Conservation (phyloP, 768 basidiomycete species). For the Amanita jacksonii region DNA sequence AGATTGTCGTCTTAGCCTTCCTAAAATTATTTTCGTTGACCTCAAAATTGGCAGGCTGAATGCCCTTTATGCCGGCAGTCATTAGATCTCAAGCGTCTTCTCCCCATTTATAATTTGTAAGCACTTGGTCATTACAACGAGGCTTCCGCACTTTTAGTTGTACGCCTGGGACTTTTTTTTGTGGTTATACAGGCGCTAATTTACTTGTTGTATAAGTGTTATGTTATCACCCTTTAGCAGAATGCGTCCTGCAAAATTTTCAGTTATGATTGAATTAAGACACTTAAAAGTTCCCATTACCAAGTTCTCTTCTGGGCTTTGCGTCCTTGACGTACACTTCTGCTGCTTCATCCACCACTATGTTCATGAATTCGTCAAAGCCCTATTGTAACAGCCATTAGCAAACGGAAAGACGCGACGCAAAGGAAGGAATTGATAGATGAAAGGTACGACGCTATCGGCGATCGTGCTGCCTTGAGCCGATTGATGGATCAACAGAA, state of each 20-base stretch:
- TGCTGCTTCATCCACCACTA: constrained; percentile 87
- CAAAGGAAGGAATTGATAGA: constrained; percentile 3
- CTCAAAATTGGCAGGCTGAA: constrained; percentile 51
- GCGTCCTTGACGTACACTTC: constrained; percentile 89
- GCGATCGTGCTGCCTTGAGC: not conserved
- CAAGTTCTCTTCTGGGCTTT: constrained; percentile 77
- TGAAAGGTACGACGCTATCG: not conserved
- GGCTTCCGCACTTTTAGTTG: not conserved
- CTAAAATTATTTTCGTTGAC: not conserved
- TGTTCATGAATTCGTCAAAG: constrained; percentile 99
- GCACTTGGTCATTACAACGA: not conserved
- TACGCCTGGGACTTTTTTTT: not conserved
- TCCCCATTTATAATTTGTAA: constrained; percentile 82
- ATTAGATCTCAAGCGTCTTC: constrained; percentile 53
- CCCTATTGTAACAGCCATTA: constrained; percentile 46
- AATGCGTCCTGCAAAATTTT: constrained; percentile 62
- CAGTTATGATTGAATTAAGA: constrained; percentile 3
- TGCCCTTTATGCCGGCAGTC: constrained; percentile 83
- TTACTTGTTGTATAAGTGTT: constrained; percentile 80
- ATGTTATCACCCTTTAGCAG: constrained; percentile 97
- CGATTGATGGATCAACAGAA: not conserved
- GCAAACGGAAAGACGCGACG: constrained; percentile 9
- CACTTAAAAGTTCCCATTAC: constrained; percentile 31
- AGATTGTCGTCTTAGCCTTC: constrained; percentile 6
- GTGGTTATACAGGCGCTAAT: not conserved